A percentile compares a stretch with the other conserved stretches of the same genome.
Evolutionary conservation across 306 rosid genomes (phyloP).

Genomic region (Vachellia collinsii): DNA sequence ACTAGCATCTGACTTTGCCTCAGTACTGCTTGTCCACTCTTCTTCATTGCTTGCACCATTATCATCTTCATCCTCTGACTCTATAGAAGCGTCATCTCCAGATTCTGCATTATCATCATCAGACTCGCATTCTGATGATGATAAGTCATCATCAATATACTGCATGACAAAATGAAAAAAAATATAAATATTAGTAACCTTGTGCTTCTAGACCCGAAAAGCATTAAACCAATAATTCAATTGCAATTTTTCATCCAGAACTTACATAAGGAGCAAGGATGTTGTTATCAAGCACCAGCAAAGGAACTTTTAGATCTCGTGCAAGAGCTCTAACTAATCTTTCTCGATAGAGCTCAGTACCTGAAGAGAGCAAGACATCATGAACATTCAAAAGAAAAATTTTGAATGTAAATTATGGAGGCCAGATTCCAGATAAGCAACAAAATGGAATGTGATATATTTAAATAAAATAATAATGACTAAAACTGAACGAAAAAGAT

Average conservation of each 20-base stretch:
- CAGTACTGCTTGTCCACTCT: conserved; percentile 82
- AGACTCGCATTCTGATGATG: conserved; percentile 72
- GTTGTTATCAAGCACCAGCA: conserved; percentile 87
- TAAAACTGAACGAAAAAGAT: not conserved
- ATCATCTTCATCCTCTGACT: conserved; percentile 82
- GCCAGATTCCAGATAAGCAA: conserved; percentile 2
- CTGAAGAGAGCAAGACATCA: conserved; percentile 48
- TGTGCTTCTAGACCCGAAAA: not conserved
- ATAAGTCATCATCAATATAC: conserved; percentile 83
- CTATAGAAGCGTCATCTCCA: conserved; percentile 70
- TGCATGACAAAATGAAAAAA: conserved; percentile 46
- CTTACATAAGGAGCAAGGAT: conserved; percentile 92
- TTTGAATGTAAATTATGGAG: not conserved
- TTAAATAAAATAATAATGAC: conserved; percentile 9
- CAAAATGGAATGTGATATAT: conserved; percentile 3
- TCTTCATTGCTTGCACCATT: conserved; percentile 72
- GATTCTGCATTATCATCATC: conserved; percentile 74
- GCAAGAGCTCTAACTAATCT: conserved; percentile 94
- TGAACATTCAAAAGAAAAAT: conserved; percentile 23
- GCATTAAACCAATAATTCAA: not conserved
- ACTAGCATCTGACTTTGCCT: conserved; percentile 72
- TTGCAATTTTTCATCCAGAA: conserved; percentile 20
- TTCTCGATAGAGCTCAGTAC: conserved; percentile 94
- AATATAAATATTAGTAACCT: conserved; percentile 11
- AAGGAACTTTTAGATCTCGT: conserved; percentile 78